Evolutionary conservation across 2,329 filamentous ascomycete species (phyloP).

Genomic region (Penicillium hordei): DNA sequence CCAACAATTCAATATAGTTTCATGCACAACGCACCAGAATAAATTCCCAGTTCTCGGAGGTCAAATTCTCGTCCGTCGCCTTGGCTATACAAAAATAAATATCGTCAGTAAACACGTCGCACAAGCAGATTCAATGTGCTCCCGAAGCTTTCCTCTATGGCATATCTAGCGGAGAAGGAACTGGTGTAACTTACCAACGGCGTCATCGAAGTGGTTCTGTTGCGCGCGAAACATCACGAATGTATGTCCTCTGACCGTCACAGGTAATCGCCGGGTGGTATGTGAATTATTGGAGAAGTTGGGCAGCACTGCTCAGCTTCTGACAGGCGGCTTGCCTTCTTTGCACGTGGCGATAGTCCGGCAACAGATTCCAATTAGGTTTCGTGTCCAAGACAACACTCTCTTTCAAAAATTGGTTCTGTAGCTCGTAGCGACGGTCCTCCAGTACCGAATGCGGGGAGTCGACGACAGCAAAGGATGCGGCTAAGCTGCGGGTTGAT

Average conservation of each 20-base stretch:
- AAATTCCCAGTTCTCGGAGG: conserved; percentile 75
- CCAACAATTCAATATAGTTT: neutral
- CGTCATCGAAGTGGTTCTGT: conserved; percentile 69
- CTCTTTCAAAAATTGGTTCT: neutral
- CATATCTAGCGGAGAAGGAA: neutral
- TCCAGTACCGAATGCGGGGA: conserved; percentile 25
- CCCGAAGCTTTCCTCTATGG: neutral
- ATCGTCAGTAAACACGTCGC: conserved; percentile 27
- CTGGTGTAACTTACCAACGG: conserved; percentile 56
- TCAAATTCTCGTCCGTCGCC: conserved; percentile 97
- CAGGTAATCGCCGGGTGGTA: conserved; percentile 8
- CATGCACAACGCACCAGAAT: conserved; percentile 54
- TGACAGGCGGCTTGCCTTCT: neutral
- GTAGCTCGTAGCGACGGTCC: conserved; percentile 7
- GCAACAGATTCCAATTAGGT: neutral
- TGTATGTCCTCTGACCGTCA: conserved; percentile 12
- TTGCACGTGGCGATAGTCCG: neutral
- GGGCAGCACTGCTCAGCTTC: conserved; percentile 13
- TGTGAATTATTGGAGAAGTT: conserved; percentile 12
- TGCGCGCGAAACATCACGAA: conserved; percentile 58
- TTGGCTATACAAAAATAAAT: conserved; percentile 54
- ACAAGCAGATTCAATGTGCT: neutral
- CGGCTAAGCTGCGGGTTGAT: neutral
- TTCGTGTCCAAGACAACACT: neutral
- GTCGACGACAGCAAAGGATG: conserved; percentile 6